Base-by-base conservation (phyloP, 2,329 filamentous ascomycete species). In the Fusarium scirpi region DNA sequence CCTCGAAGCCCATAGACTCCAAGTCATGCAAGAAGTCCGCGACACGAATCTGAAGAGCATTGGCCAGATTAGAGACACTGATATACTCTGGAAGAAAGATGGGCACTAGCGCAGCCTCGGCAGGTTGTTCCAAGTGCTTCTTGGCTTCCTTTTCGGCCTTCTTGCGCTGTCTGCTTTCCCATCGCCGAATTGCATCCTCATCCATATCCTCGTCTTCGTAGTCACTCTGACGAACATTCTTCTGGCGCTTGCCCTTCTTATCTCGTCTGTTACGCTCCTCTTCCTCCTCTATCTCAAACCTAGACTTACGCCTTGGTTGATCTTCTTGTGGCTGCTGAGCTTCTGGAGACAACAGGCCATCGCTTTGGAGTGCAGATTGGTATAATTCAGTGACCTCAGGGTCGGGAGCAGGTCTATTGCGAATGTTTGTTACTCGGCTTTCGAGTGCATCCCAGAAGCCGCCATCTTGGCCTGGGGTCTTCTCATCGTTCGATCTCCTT, bases 81-180 rank as follows among this genome's bases (percentile, higher is more conserved):
- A 99, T 97, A 74, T 94, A 97, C 76, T 98, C 93, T 0, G 97
- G 97, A 24, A 99, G 83, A 56, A 91, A 88, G 47, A 99, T 92
- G 2, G 85, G 86, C 4, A 87, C 88, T 27, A 63, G 60, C 34
- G 79, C 77, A 71, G 87, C 52, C 74, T 80, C 77, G 52, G 78
- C 78, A 64, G 80, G 79, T 77, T 80, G 78, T 64, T 81, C 82
- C 70, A 80, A 68, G 43, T 78, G 76, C 62, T 81, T 82, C 55
- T 76, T 77, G 16, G 80, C 81, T 55, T 80, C 79, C 65, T 81
- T 83, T 63, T 84, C 82, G 8, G 79, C 81, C 65, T 83, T 84
- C 43, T 78, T 81, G 34, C 77, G 80, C 29, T 81, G 80, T 29
- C 79, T 78, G 29, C 79, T 74, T 57, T 85, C 80, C 68, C 77